phyloP scores from a whole-genome alignment of 1,284 basidiomycete species.

The Peniophora sp. region DNA sequence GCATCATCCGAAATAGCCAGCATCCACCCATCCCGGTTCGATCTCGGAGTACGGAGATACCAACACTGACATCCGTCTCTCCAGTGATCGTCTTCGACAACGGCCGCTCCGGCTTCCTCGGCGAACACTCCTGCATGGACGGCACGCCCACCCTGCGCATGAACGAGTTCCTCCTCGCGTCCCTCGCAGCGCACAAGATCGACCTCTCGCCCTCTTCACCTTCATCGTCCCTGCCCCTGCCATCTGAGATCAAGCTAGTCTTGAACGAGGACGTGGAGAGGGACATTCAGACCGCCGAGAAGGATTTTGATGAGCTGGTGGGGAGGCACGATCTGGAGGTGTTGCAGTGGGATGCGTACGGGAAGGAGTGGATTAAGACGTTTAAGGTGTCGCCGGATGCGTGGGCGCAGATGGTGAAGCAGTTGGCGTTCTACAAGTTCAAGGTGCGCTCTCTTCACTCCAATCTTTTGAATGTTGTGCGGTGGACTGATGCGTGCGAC shows the following conservation, averaged over 20 bases:
- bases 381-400: slow-evolving; percentile 90
- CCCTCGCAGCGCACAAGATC: slow-evolving; percentile 73
- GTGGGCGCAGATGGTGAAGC: slow-evolving; percentile 93
- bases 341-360: slow-evolving; percentile 87
- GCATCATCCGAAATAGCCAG: no score
- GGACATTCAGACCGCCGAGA: slow-evolving; percentile 49
- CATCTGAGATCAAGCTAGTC: slow-evolving; percentile 68
- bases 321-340: slow-evolving; percentile 78
- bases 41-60: not conserved
- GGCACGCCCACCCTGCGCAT: slow-evolving; percentile 92
- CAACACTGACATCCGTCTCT: slow-evolving; percentile 2
- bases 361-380: slow-evolving; percentile 84
- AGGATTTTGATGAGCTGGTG: slow-evolving; percentile 74
- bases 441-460: slow-evolving; percentile 18
- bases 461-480: no score
- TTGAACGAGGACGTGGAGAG: slow-evolving; percentile 52
- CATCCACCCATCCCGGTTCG: no score
- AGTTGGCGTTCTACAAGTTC: slow-evolving; percentile 91
- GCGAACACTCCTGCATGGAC: slow-evolving; percentile 92
- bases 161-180: slow-evolving; percentile 89
- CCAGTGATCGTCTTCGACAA: slow-evolving; percentile 88
- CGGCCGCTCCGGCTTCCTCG: slow-evolving; percentile 88
- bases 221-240: slow-evolving; percentile 18
- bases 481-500: no score
- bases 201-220: slow-evolving; percentile 46